Base-by-base conservation (phyloP, 2,329 filamentous ascomycete species). In the Orbilia ellipsospora region DNA sequence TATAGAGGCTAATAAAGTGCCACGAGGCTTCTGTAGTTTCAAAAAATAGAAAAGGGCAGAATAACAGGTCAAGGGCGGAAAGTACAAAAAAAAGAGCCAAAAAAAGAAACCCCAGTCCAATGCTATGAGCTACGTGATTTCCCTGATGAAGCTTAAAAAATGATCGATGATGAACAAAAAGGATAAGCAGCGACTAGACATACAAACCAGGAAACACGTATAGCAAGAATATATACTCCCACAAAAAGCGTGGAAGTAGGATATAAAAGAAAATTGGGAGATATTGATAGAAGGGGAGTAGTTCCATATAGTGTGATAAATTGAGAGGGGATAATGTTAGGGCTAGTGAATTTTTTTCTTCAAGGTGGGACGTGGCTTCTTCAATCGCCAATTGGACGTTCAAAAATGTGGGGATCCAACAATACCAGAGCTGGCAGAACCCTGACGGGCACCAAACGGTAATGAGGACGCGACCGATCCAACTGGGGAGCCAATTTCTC, bases 111-210 rank as follows among this genome's bases (percentile, higher is more conserved):
- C 72, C 72, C 64, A 52, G 44, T 75, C 72, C 72, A 65, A 75
- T 75, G 72, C 72, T 75, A 69, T 69, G 64, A 75, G 64, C 64
- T 69, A 75, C 72, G 72, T 69, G 54, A 69, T 69, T 36, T 69
- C 64, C 72, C 52, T 62, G 45, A 61, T 62, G 20, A 63, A 67
- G 57, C 36, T 45, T 66, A 3, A 23, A 66, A 55, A 63, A 57
- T 66, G 40, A 62, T 51, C 57, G 31, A 65, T 60, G 26, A 54
- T 44, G 36, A 54, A 42, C 54, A 28, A 44, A 55, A 56, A 55
- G 36, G 56, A 16, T 52, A 51, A 68, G 45, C 23, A 40, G 26
- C 15, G 36, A 65, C 44, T 36, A 23, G 50, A 56, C 51, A 57
- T 50, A 55, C 42, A 50, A 51, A 56, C 50, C 50, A 63, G 70